Percentiles rank a stretch among this genome's conserved stretches.
Evolutionary conservation across 2,329 filamentous ascomycete genomes (phyloP).

Genomic region (Sporothrix curviconia): DNA sequence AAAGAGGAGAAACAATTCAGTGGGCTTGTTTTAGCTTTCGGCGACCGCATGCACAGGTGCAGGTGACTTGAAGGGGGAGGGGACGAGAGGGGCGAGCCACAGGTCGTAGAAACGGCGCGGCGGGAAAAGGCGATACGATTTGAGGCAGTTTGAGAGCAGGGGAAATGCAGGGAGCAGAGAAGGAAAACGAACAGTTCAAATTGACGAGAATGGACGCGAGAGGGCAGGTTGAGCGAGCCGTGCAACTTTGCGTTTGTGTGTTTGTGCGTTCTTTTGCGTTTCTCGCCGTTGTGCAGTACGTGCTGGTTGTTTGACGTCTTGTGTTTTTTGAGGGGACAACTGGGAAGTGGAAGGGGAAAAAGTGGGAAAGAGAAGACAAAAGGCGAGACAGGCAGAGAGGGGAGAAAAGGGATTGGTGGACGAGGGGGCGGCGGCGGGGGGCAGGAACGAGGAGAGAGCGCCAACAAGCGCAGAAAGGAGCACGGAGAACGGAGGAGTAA

Average conservation of each 20-base stretch:
- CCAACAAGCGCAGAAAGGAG: background rate
- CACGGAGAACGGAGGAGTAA: background rate
- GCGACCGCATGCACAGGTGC: conserved; percentile 4
- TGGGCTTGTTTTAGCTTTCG: conserved; percentile 8
- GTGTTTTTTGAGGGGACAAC: conserved; percentile 9
- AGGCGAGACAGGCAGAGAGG: background rate
- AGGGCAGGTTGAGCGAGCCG: background rate
- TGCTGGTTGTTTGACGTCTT: conserved; percentile 6
- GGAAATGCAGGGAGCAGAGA: background rate
- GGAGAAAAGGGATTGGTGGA: conserved; percentile 15
- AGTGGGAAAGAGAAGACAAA: conserved; percentile 8
- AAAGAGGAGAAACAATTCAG: conserved; percentile 13
- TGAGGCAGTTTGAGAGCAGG: background rate
- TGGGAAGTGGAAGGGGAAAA: conserved; percentile 8
- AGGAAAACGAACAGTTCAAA: background rate
- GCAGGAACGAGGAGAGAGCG: background rate
- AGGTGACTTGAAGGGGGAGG: conserved; percentile 8
- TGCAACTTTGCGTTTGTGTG: background rate
- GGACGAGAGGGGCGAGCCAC: conserved; percentile 5
- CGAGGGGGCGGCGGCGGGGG: conserved; percentile 17
- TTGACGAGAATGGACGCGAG: background rate
- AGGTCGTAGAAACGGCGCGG: conserved; percentile 3
- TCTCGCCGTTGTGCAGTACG: background rate
- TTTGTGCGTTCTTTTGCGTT: background rate
- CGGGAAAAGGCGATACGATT: conserved; percentile 11